A percentile compares a stretch with the other conserved stretches of the same genome.
phyloP scores from a whole-genome alignment of 83 land plant genomes.

The Picea engelmannii region DNA sequence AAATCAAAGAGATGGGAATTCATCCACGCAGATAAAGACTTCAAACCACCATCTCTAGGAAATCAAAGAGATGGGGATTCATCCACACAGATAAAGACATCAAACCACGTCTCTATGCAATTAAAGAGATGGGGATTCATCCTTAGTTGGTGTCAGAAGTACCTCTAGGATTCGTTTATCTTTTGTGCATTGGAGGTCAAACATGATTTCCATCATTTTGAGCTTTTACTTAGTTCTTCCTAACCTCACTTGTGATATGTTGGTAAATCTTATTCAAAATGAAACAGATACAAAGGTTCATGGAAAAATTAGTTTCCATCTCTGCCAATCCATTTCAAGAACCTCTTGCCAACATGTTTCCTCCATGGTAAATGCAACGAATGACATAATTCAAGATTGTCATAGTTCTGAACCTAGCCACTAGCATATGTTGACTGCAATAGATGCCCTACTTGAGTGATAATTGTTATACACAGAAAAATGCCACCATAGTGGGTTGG shows the following conservation, averaged over 20 bases:
- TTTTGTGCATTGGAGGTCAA: conserved; percentile 29
- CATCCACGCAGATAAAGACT: conserved; percentile 24
- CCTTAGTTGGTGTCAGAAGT: conserved; percentile 15
- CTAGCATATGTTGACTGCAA: no score
- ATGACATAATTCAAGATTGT: conserved; percentile 5
- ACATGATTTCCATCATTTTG: conserved; percentile 49
- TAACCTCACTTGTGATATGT: conserved; percentile 34
- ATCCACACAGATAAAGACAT: conserved; percentile 30
- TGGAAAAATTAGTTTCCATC: conserved; percentile 23
- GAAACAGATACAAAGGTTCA: conserved; percentile 52
- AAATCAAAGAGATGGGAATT: conserved; percentile 18
- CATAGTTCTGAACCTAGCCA: background rate
- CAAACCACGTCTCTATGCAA: background rate
- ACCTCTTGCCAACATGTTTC: conserved; percentile 21
- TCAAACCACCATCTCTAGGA: background rate
- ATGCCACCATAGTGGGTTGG: no score
- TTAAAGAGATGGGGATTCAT: conserved; percentile 29
- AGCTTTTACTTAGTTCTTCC: conserved; percentile 40
- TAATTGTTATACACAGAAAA: no score
- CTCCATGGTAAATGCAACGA: conserved; percentile 16
- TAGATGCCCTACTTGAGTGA: no score
- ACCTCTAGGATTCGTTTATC: conserved; percentile 18
- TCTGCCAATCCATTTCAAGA: conserved; percentile 34
- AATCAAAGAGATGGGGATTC: conserved; percentile 29
- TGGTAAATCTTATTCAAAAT: conserved; percentile 41